These are phyloP conservation scores for Candida incommunis DNA, from an alignment of 805 yeast genomes.

Conservation along the genomic window DNA sequence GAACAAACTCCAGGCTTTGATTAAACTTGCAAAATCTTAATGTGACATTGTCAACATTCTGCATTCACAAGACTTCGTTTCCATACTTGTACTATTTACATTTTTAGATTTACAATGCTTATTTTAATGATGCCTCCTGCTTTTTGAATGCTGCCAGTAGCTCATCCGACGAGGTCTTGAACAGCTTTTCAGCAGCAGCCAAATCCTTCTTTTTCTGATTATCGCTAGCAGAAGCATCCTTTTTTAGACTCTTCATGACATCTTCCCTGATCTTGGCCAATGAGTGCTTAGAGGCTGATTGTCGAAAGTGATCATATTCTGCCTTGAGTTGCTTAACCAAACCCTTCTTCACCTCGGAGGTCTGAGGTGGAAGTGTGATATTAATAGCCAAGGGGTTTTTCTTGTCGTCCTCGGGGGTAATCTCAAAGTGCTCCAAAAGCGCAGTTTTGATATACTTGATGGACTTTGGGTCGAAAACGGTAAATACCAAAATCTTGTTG, in stretches of 20 bases:
- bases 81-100: background rate
- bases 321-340: conserved; percentile 47
- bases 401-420: conserved; percentile 71
- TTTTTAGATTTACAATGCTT: background rate
- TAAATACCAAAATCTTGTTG: conserved; percentile 40
- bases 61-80: background rate
- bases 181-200: conserved; percentile 52
- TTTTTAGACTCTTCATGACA: conserved; percentile 40
- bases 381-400: conserved; percentile 58
- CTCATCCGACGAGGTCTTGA: conserved; percentile 47
- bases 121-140: conserved; percentile 28
- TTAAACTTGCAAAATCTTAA: conserved; percentile 35
- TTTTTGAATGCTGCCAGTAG: conserved; percentile 41
- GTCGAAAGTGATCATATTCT: conserved; percentile 49
- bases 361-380: conserved; percentile 61
- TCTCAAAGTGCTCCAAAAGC: conserved; percentile 49
- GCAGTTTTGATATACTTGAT: conserved; percentile 57
- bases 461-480: conserved; percentile 75
- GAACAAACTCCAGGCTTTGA: conserved; percentile 46
- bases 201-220: conserved; percentile 30
- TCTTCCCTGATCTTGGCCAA: conserved; percentile 45
- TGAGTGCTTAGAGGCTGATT: conserved; percentile 33
- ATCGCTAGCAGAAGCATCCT: conserved; percentile 34
- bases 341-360: conserved; percentile 47
- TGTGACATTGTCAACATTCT: background rate